A percentile compares a stretch with the other conserved stretches of the same genome.
phyloP scores from a whole-genome alignment of 1,284 basidiomycete species.

The Neolentinus lepideus region DNA sequence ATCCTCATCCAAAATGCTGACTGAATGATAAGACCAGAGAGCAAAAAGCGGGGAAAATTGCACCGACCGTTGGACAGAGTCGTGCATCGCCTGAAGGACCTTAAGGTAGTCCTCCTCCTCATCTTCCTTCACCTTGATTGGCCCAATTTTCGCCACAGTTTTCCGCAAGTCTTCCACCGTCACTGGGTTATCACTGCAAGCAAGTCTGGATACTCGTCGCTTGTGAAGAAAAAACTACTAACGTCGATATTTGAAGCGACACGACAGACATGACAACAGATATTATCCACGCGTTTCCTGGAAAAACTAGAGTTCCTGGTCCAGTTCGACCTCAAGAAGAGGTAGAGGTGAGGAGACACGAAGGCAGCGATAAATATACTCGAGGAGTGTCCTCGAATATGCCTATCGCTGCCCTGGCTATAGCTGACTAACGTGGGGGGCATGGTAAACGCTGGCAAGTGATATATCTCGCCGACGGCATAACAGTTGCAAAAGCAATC shows the following conservation, averaged over 20 bases:
- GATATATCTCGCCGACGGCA: neutral
- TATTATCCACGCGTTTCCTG: neutral
- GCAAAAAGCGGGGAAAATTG: neutral
- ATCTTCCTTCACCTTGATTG: neutral
- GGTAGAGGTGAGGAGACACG: neutral
- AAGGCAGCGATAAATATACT: neutral
- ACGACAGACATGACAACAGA: neutral
- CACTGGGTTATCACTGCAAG: conserved; percentile 2
- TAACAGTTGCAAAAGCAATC: neutral
- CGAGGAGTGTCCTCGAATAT: neutral
- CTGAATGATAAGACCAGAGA: neutral
- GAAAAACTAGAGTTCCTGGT: no score
- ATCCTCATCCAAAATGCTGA: conserved; percentile 2
- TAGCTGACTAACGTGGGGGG: neutral
- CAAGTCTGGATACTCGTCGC: neutral
- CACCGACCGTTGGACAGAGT: conserved; percentile 2
- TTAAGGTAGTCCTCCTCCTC: conserved; percentile 1
- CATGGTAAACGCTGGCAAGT: neutral
- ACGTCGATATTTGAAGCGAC: neutral
- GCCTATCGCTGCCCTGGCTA: neutral
- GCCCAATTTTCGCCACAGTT: neutral
- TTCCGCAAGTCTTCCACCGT: neutral
- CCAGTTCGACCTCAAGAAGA: neutral
- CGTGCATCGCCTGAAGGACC: conserved; percentile 2
- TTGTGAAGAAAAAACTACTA: neutral